Evolutionary conservation across 768 basidiomycete species (phyloP), one percentile per base, ranked within the genome.

Genomic region (Psilocybe cyanescens): DNA sequence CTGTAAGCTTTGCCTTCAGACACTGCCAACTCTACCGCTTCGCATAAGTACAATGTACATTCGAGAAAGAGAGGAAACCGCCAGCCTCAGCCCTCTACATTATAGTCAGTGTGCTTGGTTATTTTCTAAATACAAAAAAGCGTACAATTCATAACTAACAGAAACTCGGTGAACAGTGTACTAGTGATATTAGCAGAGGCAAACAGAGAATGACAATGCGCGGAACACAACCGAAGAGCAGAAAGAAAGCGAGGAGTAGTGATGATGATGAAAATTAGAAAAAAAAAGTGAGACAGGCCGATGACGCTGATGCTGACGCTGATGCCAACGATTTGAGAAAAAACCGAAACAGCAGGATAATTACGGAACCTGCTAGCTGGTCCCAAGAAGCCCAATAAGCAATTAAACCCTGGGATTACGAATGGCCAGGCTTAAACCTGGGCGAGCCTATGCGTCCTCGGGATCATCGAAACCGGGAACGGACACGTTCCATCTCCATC

Each of bases 401-500:
- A 35, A 7, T 11, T 35, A 35, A 11, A 11, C 11, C 11, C 33
- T 35, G 33, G 33, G 33, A 35, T 7, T 35, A 7, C 2, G 24
- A 24, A 24, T 2, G 24, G 24, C 24, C 24, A 24, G 24, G 24
- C 8, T 39, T 39, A 14, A 39, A 39, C 2, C 37, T 39, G 37
- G 37, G 14, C 37, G 14, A 39, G 3, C 11, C 14, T 16, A 44
- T 11, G 41, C 39, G 9, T 72, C 69, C 39, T 80, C 81, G 2
- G 81, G 81, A 7, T 76, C 78, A 41, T 91, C 90, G 65, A 91
- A 90, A 39, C 90, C 91, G 3, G 89, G 89, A 4, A 94, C 86
- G 6, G 74, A 19, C 2, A 78, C 78, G 70, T 94, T 94, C 94
- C 92, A 95, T 65, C 68, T 80, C 94, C 94, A 95, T 60, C 94